Base-by-base conservation (phyloP, 2,329 filamentous ascomycete genomes). In the Trematosphaeria pertusa region DNA sequence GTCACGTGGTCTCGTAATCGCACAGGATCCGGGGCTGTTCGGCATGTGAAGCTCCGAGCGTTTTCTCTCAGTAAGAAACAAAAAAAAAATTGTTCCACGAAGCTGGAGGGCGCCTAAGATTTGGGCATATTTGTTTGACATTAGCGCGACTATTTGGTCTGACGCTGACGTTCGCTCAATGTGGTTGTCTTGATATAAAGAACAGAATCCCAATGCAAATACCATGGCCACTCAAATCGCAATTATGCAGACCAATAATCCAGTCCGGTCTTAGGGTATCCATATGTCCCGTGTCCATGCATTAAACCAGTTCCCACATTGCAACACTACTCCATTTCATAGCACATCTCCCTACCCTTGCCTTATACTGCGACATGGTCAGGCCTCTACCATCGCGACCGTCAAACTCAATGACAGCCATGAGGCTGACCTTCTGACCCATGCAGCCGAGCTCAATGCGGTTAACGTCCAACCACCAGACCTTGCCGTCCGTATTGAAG, bases 391-490 rank as follows among this genome's bases (percentile, higher is more conserved):
- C 80, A 61, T 83, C 78, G 34, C 73, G 66, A 1, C 74, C 75
- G 54, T 75, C 70, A 39, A 83, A 79, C 18, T 63, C 75, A 10
- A 73, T 83, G 28, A 96, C 75, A 15, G 83, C 82, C 46, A 82
- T 82, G 21, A 94, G 71, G 55, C 79, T 80, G 5, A 93, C 74
- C 42, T 80, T 83, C 71, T 91, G 84, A 1, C 70, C 71, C 0
- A 64, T 59, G 62, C 64, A 52, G 50, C 75, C 61, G 4, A 93
- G 70, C 36, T 80, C 84, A 7, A 50, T 36, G 4, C 72, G 56
- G 26, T 61, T 47, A 6, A 97, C 81, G 71, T 97, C 93, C 1
- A 85, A 73, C 85, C 89, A 96, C 83, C 88, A 95, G 73, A 87
- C 85, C 63, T 82, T 87, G 11, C 88, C 89, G 49, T 93, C 88